Base-by-base conservation (phyloP, 1,284 basidiomycete genomes). In the Apiotrichum laibachii region DNA sequence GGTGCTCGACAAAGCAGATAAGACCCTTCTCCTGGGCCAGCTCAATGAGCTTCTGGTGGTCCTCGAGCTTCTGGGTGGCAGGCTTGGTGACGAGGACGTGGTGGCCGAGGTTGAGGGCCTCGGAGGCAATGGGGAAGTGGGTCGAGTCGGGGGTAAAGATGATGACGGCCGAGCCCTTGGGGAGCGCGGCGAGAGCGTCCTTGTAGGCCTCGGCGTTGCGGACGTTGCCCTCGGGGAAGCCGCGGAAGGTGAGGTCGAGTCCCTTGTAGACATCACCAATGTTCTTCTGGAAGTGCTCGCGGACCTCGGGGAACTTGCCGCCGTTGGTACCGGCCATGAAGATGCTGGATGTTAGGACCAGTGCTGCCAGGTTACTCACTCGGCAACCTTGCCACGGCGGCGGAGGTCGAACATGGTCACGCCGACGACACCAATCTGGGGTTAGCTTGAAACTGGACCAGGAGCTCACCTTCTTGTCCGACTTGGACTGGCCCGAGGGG, bases 41-140 rank as follows among this genome's bases (percentile, higher is more conserved):
- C 44, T 84, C 81, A 58, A 91, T 85, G 53, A 95, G 83, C 35
- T 84, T 83, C 63, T 85, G 86, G 77, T 96, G 92, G 72, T 95
- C 86, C 56, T 84, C 81, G 44, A 96, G 83, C 33, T 89, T 82
- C 72, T 96, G 88, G 0, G 90, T 92, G 1, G 92, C 92, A 0
- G 92, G 92, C 77, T 95, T 96, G 53, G 92, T 96, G 61, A 95
- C 85, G 50, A 95, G 83, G 45, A 95, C 92, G 75, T 95, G 92
- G 55, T 93, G 80, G 2, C 86, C 86, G 22, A 82, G 85, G 75
- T 92, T 85, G 50, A 95, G 87, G 4, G 92, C 92, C 68, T 92
- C 90, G 50, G 87, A 79, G 16, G 90, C 85, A 71, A 95, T 95
- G 26, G 86, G 84, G 72, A 86, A 89, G 77, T 95, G 92, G 46